Evolutionary conservation across 2,329 filamentous ascomycete genomes (phyloP).

Genomic region (Chaetomium sp.): DNA sequence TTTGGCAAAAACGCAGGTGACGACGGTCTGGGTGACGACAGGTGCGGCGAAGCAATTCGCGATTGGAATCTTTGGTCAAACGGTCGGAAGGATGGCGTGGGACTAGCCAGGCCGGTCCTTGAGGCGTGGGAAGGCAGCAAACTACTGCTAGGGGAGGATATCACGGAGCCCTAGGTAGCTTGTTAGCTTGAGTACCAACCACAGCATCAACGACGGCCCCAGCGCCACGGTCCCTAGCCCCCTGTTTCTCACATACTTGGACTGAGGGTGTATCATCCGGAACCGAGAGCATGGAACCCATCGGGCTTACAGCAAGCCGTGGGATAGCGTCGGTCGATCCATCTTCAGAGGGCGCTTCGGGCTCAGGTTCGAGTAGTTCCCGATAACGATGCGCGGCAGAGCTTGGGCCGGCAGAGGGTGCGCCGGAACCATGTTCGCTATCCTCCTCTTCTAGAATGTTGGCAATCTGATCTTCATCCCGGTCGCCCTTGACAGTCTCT

Average conservation of each 20-base stretch:
- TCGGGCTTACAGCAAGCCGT: conserved; percentile 57
- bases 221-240: background rate
- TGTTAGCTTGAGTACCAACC: background rate
- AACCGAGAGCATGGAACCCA: conserved; percentile 62
- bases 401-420: conserved; percentile 29
- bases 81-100: conserved; percentile 78
- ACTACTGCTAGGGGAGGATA: conserved; percentile 67
- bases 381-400: conserved; percentile 38
- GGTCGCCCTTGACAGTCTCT: conserved; percentile 36
- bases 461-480: conserved; percentile 31
- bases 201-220: background rate
- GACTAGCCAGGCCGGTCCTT: conserved; percentile 58
- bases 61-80: conserved; percentile 95
- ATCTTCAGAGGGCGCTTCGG: conserved; percentile 44
- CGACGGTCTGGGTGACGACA: conserved; percentile 57
- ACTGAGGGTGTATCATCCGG: conserved; percentile 81
- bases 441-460: conserved; percentile 33
- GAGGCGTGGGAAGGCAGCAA: conserved; percentile 63
- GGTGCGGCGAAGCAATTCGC: conserved; percentile 60
- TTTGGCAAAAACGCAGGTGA: conserved; percentile 72
- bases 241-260: conserved; percentile 51
- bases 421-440: conserved; percentile 23
- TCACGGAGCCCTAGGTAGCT: conserved; percentile 45
- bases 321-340: conserved; percentile 49
- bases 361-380: conserved; percentile 37